Conservation (phyloP, 306 rosid species). For the Heteromeles arbutifolia region DNA sequence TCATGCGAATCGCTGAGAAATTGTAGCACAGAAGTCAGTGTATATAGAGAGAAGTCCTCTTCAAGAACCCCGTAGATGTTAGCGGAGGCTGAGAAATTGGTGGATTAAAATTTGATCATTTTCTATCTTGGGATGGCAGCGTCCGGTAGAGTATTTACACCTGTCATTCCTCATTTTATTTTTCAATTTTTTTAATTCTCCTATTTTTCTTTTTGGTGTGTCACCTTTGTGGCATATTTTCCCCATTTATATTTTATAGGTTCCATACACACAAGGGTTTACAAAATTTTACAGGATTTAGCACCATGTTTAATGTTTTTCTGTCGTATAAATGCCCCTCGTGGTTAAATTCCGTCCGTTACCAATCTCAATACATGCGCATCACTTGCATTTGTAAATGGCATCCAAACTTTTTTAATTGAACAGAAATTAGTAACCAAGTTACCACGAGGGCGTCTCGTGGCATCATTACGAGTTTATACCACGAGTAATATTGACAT, state of each 20-base stretch:
- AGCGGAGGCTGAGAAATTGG: conserved; percentile 31
- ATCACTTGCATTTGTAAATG: neutral
- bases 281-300: conserved; percentile 31
- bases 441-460: too few relatives aligned
- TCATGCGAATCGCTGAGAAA: conserved; percentile 90
- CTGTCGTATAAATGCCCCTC: neutral
- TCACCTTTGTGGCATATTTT: conserved; percentile 25
- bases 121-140: conserved; percentile 9
- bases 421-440: too few relatives aligned
- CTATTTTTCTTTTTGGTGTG: conserved; percentile 6
- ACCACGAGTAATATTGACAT: too few relatives aligned
- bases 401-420: too few relatives aligned
- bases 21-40: conserved; percentile 49
- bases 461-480: too few relatives aligned
- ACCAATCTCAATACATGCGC: neutral
- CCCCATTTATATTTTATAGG: conserved; percentile 24
- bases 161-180: neutral
- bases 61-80: conserved; percentile 20
- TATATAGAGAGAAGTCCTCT: conserved; percentile 48
- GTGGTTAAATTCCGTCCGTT: neutral
- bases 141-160: conserved; percentile 24
- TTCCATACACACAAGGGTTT: conserved; percentile 20
- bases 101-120: neutral
- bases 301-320: conserved; percentile 24
- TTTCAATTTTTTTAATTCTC: neutral